A percentile compares a stretch with the other conserved stretches of the same genome.
Conservation (phyloP, 129 eudicot genomes). For the Solidago caesia region DNA sequence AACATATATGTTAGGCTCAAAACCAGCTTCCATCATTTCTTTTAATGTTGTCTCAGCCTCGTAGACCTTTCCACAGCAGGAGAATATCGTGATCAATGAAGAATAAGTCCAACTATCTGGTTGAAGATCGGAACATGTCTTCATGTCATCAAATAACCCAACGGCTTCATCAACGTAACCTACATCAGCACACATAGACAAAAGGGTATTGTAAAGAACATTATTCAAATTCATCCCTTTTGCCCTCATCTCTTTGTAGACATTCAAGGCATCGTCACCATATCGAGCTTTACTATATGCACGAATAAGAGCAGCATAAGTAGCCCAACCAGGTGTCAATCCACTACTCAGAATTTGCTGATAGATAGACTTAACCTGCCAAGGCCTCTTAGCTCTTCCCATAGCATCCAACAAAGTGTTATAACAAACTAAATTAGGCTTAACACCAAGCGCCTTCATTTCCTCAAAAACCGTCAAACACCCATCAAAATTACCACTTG, state of each 20-base stretch:
- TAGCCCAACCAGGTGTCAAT: conserved; percentile 63
- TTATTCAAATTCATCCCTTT: conserved; percentile 66
- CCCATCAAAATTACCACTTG: conserved; percentile 74
- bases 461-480: conserved; percentile 91
- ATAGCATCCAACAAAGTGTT: conserved; percentile 80
- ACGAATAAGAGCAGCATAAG: conserved; percentile 71
- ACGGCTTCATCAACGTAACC: conserved; percentile 71
- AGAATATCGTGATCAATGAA: conserved; percentile 65
- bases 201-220: conserved; percentile 66
- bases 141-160: conserved; percentile 72
- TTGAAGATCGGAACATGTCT: conserved; percentile 42
- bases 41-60: conserved; percentile 60
- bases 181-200: conserved; percentile 82
- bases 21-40: conserved; percentile 81
- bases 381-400: conserved; percentile 97
- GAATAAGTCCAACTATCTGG: conserved; percentile 88
- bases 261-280: conserved; percentile 70
- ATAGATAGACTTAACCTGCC: conserved; percentile 78
- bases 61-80: conserved; percentile 68
- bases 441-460: conserved; percentile 85
- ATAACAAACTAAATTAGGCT: conserved; percentile 55
- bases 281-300: conserved; percentile 73
- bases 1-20: conserved; percentile 65
- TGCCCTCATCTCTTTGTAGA: conserved; percentile 75
- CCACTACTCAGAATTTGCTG: conserved; percentile 64